Percentiles rank a stretch among this genome's conserved stretches.
These are phyloP conservation scores for Thermomyces lanuginosus DNA, from an alignment of 2,329 filamentous ascomycete species.

Conservation along the genomic window DNA sequence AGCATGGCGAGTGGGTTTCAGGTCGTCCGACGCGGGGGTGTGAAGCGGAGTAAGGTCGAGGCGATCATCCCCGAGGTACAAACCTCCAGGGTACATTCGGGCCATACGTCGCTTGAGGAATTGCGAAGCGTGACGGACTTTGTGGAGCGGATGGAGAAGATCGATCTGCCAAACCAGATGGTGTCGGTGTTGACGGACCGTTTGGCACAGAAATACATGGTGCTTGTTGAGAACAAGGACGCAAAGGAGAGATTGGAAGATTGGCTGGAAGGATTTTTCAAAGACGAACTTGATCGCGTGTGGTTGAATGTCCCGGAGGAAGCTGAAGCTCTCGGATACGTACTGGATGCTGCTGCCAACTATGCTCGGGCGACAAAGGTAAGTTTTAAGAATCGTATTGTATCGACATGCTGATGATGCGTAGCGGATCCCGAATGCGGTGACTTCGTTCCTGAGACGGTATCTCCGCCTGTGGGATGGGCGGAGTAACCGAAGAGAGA, in stretches of 20 bases:
- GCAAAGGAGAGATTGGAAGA: slow-evolving; percentile 25
- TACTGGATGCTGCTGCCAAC: slow-evolving; percentile 17
- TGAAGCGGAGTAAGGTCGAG: slow-evolving; percentile 35
- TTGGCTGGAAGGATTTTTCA: slow-evolving; percentile 24
- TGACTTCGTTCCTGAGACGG: slow-evolving; percentile 24
- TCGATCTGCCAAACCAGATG: slow-evolving; percentile 69
- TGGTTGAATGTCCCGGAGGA: slow-evolving; percentile 32
- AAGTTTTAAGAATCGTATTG: slow-evolving; percentile 3
- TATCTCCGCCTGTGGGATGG: slow-evolving; percentile 51
- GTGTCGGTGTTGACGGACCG: slow-evolving; percentile 61
- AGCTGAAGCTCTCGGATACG: slow-evolving; percentile 19
- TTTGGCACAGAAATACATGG: slow-evolving; percentile 57
- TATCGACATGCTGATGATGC: slow-evolving; percentile 2
- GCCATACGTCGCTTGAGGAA: slow-evolving; percentile 48
- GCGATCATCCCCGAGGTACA: slow-evolving; percentile 50
- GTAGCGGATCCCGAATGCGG: slow-evolving; percentile 18
- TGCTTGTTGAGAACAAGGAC: slow-evolving; percentile 45
- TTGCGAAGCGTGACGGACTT: slow-evolving; percentile 55
- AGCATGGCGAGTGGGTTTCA: slow-evolving; percentile 44
- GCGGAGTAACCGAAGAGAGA: slow-evolving; percentile 32
- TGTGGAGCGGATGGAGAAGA: slow-evolving; percentile 55
- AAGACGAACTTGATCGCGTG: slow-evolving; percentile 20
- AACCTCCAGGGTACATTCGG: slow-evolving; percentile 55
- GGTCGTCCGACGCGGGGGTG: slow-evolving; percentile 39
- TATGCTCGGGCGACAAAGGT: slow-evolving; percentile 26